phyloP scores from a whole-genome alignment of 2,329 filamentous ascomycete species.

The Epicoccum sorghinum region DNA sequence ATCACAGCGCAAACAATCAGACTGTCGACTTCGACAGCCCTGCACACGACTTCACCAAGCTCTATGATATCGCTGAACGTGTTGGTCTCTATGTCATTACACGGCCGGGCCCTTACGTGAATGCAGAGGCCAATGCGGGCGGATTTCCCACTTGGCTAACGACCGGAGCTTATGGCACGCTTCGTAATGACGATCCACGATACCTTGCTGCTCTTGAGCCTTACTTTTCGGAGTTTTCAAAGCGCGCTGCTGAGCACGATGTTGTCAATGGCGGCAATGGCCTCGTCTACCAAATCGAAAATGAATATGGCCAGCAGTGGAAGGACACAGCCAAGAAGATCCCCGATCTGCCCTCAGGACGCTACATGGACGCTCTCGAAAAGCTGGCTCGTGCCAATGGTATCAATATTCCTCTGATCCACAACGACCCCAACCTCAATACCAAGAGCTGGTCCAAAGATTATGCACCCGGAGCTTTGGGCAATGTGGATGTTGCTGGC shows the following conservation, averaged over 20 bases:
- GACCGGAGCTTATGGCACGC: conserved; percentile 62
- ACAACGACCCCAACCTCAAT: conserved; percentile 66
- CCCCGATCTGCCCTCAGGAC: conserved; percentile 56
- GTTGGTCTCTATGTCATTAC: conserved; percentile 62
- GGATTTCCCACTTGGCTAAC: conserved; percentile 68
- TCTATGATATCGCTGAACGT: conserved; percentile 61
- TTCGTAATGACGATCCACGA: conserved; percentile 60
- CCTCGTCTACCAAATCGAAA: conserved; percentile 64
- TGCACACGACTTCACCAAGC: conserved; percentile 59
- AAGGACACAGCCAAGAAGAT: conserved; percentile 46
- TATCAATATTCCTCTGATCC: conserved; percentile 63
- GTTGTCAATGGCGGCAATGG: conserved; percentile 65
- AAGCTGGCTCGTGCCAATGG: conserved; percentile 61
- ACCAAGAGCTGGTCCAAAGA: conserved; percentile 66
- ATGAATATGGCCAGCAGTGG: conserved; percentile 58
- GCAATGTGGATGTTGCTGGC: conserved; percentile 62
- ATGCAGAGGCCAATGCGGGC: conserved; percentile 65
- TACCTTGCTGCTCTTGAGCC: conserved; percentile 62
- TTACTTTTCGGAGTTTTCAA: conserved; percentile 59
- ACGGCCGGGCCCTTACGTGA: conserved; percentile 67
- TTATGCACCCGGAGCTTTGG: conserved; percentile 58
- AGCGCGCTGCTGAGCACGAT: conserved; percentile 59
- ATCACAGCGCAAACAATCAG: conserved; percentile 53
- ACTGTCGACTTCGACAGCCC: conserved; percentile 60
- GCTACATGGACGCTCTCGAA: conserved; percentile 65